These are phyloP conservation scores for Vanrija sp. DNA, from an alignment of 1,284 basidiomycete species.

Conservation along the genomic window DNA sequence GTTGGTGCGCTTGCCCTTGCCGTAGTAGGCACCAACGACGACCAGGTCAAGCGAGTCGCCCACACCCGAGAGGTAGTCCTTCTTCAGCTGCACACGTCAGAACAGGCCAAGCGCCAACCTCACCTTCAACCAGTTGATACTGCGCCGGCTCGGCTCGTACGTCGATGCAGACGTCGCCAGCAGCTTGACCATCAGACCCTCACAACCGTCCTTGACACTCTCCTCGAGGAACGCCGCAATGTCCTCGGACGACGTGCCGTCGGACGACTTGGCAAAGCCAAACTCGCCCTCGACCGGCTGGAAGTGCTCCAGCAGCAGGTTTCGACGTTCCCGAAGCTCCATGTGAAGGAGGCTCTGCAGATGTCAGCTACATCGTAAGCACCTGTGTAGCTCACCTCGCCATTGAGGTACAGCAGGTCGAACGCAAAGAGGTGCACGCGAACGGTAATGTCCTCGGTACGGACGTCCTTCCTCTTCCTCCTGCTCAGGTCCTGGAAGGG, in stretches of 20 bases:
- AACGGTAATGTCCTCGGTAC: conserved; percentile 58
- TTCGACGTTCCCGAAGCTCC: conserved; percentile 60
- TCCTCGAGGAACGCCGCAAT: conserved; percentile 94
- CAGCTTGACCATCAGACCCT: conserved; percentile 99
- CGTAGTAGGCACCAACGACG: conserved; percentile 93
- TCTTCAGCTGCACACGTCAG: conserved; percentile 68
- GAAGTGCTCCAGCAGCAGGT: conserved; percentile 75
- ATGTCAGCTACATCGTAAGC: conserved; percentile 1
- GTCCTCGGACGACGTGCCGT: conserved; percentile 84
- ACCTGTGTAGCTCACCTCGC: conserved; percentile 45
- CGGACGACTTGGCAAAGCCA: conserved; percentile 84
- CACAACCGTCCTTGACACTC: conserved; percentile 95
- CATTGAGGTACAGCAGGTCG: conserved; percentile 57
- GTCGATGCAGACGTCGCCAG: conserved; percentile 82
- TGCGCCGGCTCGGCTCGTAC: conserved; percentile 91
- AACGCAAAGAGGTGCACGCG: conserved; percentile 57
- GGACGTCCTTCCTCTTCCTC: conserved; percentile 79
- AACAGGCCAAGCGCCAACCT: conserved; percentile 3
- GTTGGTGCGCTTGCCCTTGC: conserved; percentile 95
- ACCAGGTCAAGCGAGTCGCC: conserved; percentile 97
- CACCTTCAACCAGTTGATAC: conserved; percentile 98
- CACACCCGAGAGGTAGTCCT: conserved; percentile 93
- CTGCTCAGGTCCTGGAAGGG: conserved; percentile 84
- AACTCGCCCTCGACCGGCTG: conserved; percentile 82
- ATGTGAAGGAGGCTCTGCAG: conserved; percentile 44